Conservation (phyloP, 805 yeast species). For the Cyberlindnera euphorbiae region DNA sequence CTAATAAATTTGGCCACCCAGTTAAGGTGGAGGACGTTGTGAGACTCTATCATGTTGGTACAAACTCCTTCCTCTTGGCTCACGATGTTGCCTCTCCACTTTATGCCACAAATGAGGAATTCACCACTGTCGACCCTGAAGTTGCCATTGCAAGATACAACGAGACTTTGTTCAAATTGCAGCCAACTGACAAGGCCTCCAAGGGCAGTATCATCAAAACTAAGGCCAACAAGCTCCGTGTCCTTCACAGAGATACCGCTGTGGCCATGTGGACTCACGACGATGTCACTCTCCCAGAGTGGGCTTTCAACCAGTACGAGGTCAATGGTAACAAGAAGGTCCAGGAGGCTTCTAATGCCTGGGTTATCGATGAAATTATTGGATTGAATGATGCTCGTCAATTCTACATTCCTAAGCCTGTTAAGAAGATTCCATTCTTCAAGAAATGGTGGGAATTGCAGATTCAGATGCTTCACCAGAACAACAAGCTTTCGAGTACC, state of each 20-base stretch:
- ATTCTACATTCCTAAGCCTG: constrained; percentile 57
- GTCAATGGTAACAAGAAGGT: constrained; percentile 90
- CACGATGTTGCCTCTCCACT: constrained; percentile 97
- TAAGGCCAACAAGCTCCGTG: constrained; percentile 59
- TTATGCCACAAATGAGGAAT: constrained; percentile 89
- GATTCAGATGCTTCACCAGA: constrained; percentile 82
- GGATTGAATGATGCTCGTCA: constrained; percentile 61
- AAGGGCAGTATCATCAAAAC: constrained; percentile 55
- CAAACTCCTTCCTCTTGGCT: constrained; percentile 75
- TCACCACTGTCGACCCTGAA: constrained; percentile 67
- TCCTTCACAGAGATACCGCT: constrained; percentile 79
- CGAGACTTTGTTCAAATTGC: constrained; percentile 75
- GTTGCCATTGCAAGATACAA: constrained; percentile 52
- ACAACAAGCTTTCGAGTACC: constrained; percentile 77
- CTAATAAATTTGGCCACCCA: constrained; percentile 37
- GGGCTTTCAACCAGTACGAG: constrained; percentile 92
- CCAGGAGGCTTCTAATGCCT: constrained; percentile 58
- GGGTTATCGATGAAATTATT: constrained; percentile 72
- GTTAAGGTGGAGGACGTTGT: constrained; percentile 69
- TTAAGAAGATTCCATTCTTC: constrained; percentile 65
- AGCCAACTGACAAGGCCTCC: constrained; percentile 51
- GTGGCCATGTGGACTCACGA: constrained; percentile 94
- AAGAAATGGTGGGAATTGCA: constrained; percentile 90
- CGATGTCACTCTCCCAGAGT: constrained; percentile 81
- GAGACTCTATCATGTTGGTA: constrained; percentile 75